Evolutionary conservation across 176 grass and related monocot genomes (phyloP), one percentile per base, ranked within the genome.

Genomic region (Carex littledalei): DNA sequence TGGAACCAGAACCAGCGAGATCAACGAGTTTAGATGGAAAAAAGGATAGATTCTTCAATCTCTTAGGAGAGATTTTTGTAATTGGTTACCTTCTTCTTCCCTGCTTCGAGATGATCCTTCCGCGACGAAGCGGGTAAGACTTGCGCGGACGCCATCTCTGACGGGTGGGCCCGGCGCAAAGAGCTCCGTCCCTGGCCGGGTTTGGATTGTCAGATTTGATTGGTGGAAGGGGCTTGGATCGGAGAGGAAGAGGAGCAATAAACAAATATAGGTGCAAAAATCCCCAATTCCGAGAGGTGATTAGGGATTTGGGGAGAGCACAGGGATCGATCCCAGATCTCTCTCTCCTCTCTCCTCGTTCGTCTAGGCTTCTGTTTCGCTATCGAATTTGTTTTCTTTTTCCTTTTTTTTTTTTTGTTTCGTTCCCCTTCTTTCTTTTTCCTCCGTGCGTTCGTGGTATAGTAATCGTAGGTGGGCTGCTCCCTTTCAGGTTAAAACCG

Each of bases 31-130:
- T n/a, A 31, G n/a, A 64, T 8, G 17, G n/a, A n/a, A 7, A 20
- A 41, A 82, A 64, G 18, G 12, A 52, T 6, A 18, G 20, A 11
- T 53, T 26, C 3, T 58, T 37, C 62, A 29, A 83, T 83, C 37
- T 16, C 35, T 67, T 53, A 15, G 20, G 12, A 65, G 43, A 71
- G 58, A 35, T 11, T 62, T 31, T 73, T 75, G 60, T 62, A 53
- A 85, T 49, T 26, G 81, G 61, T 26, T 88, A 99, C 97, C 91
- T 82, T 86, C 69, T 99, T 99, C 93, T 99, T 99, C 72, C 97
- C 97, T 39, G 94, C 86, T 85, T 96, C 93, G 60, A 95, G 93
- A 78, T 95, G 92, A 43, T 87, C 88, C 81, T 96, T 94, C 55
- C 91, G 93, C 84, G 86, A 82, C 8, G 89, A 91, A 87, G 61